These are phyloP conservation scores for Penicillium waksmanii DNA, from an alignment of 495 filamentous ascomycete species.

Conservation along the genomic window DNA sequence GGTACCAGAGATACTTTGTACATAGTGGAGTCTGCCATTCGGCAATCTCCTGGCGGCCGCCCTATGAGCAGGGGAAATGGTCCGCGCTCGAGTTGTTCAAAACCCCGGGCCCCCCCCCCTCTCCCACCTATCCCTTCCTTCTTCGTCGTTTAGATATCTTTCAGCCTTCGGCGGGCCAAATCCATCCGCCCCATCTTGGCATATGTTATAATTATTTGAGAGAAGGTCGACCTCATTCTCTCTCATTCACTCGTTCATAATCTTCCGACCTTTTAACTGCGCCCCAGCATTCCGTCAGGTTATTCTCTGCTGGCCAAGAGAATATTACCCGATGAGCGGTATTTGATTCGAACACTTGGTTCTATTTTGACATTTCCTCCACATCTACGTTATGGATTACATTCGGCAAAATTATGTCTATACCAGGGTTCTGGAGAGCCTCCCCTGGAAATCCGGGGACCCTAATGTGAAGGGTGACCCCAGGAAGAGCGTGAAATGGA, in stretches of 20 bases:
- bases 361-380: background rate
- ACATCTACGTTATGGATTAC: slow-evolving; percentile 25
- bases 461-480: slow-evolving; percentile 41
- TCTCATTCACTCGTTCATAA: slow-evolving; percentile 13
- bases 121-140: slow-evolving; percentile 13
- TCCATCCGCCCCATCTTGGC: slow-evolving; percentile 15
- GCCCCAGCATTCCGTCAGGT: slow-evolving; percentile 15
- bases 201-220: slow-evolving; percentile 8
- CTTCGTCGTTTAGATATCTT: slow-evolving; percentile 11
- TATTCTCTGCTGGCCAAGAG: slow-evolving; percentile 23
- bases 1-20: background rate
- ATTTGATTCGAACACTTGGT: slow-evolving; percentile 9
- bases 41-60: slow-evolving; percentile 21
- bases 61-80: slow-evolving; percentile 9
- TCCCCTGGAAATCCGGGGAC: slow-evolving; percentile 40
- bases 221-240: background rate
- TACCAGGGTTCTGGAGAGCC: slow-evolving; percentile 33
- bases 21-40: slow-evolving; percentile 10
- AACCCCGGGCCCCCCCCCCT: slow-evolving; percentile 19
- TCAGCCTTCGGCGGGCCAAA: slow-evolving; percentile 10
- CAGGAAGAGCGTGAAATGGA: slow-evolving; percentile 68
- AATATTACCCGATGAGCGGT: slow-evolving; percentile 16
- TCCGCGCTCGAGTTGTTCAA: slow-evolving; percentile 16
- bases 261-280: slow-evolving; percentile 1
- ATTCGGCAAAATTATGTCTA: slow-evolving; percentile 35